Evolutionary conservation across 345 rosid species (phyloP).

Genomic region (Reutealis trisperma): DNA sequence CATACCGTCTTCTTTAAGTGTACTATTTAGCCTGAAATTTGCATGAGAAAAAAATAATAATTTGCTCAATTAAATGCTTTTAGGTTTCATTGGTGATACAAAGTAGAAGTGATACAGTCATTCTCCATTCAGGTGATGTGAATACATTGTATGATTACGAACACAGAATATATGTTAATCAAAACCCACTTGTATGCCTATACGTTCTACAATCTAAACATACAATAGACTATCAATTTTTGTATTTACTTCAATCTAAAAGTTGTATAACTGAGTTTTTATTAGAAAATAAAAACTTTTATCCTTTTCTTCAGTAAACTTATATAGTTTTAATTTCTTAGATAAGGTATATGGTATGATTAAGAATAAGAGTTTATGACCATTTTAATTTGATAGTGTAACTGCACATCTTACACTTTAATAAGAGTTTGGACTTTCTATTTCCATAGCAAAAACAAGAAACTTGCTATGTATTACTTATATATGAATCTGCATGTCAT

Average conservation of each 20-base stretch:
- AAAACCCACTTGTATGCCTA: background rate
- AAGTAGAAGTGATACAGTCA: background rate
- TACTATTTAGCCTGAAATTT: too few species aligned
- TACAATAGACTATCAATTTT: background rate
- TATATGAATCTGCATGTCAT: too few species aligned
- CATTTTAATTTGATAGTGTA: too few species aligned
- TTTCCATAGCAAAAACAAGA: too few species aligned
- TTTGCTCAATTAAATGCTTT: background rate
- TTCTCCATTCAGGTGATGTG: background rate
- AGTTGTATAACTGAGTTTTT: background rate
- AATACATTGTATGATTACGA: background rate
- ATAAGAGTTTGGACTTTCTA: too few species aligned
- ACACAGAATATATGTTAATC: too few species aligned
- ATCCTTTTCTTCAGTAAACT: background rate
- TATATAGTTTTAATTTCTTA: too few species aligned
- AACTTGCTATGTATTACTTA: too few species aligned
- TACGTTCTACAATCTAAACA: background rate
- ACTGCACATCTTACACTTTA: too few species aligned
- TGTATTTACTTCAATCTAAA: background rate
- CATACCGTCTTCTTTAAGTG: background rate
- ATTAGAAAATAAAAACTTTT: too few species aligned
- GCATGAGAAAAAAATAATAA: background rate
- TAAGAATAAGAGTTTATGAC: background rate
- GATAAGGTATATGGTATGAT: background rate
- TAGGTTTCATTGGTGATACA: constrained; percentile 15